phyloP scores from a whole-genome alignment of 768 basidiomycete genomes.

The Russula griseocarnosa region DNA sequence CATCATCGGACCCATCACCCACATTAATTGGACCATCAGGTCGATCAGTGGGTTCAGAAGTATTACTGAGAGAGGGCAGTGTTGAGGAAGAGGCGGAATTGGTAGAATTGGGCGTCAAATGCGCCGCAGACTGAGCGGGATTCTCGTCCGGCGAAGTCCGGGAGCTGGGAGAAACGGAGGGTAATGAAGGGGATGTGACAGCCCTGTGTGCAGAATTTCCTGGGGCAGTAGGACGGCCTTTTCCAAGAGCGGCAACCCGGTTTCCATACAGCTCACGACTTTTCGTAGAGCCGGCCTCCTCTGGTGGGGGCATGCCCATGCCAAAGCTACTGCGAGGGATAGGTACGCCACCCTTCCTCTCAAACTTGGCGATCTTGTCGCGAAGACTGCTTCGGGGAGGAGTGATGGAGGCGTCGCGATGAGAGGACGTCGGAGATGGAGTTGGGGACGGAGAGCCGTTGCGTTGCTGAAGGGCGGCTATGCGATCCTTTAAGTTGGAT shows the following conservation, averaged over 20 bases:
- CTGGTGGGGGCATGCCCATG: slow-evolving; percentile 55
- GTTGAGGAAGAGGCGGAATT: not conserved
- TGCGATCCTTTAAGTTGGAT: slow-evolving; percentile 73
- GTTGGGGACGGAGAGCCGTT: slow-evolving; percentile 34
- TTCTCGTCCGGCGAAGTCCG: slow-evolving; percentile 15
- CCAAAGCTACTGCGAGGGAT: slow-evolving; percentile 74
- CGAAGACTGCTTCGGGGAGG: slow-evolving; percentile 37
- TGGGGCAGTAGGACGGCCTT: slow-evolving; percentile 28
- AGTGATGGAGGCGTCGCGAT: slow-evolving; percentile 29
- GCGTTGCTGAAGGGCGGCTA: slow-evolving; percentile 74
- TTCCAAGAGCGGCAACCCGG: slow-evolving; percentile 45
- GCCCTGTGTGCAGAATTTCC: slow-evolving; percentile 15
- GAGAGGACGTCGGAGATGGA: slow-evolving; percentile 34
- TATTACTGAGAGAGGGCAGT: not conserved
- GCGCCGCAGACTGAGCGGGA: not conserved
- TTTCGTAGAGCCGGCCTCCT: slow-evolving; percentile 45
- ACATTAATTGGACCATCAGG: not conserved
- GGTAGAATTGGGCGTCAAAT: not conserved
- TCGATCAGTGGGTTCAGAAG: slow-evolving; percentile 1
- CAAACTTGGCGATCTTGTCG: slow-evolving; percentile 78
- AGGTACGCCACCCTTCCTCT: slow-evolving; percentile 71
- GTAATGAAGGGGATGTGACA: slow-evolving; percentile 23
- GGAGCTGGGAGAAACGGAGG: not conserved
- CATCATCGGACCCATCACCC: not conserved
- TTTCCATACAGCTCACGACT: slow-evolving; percentile 73